Evolutionary conservation across 805 yeast genomes (phyloP), one percentile per base, ranked within the genome.

Genomic region (Monosporozyma siamensis): DNA sequence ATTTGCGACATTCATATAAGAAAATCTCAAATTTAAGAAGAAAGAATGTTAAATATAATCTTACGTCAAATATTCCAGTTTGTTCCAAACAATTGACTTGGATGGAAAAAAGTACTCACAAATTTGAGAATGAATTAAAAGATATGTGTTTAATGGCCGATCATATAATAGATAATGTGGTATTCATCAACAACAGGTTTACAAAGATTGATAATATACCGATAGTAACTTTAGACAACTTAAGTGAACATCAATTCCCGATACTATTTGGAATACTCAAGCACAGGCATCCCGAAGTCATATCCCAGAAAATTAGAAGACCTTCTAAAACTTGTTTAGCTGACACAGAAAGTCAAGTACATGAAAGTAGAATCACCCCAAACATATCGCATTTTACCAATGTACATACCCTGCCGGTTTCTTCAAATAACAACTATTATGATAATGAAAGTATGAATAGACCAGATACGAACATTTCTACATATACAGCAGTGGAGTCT

Each of bases 1-100:
- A 44, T 36, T 39, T 61, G 9, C 47, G 54, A 12, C 53, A 46
- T n/a, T 41, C 46, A 11, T 54, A 56, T 39, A 31, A 29, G 9
- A 53, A 43, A 25, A 39, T 49, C 1, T 6, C 18, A 6, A 46
- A 45, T 25, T 40, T 35, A 9, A 51, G 63, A 34, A 24, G 23
- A 2, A 45, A 45, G 27, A 45, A 54, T 27, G 40, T 36, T 5
- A 42, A 29, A 11, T 42, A 39, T 34, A 8, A 15, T 3, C 23
- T 32, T 3, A 7, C 3, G 4, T 15, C 35, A 3, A 10, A 8
- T 18, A 18, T 17, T 10, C 24, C 23, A 18, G 11, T 44, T 17
- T 20, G 34, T 3, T 49, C 56, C 11, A 45, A 47, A 29, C 34
- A 43, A 10, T 27, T 52, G 3, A 46, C 47, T 3, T 27, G 36